Evolutionary conservation across 106 monocot genomes (phyloP).

Genomic region (Dioscorea dumetorum): DNA sequence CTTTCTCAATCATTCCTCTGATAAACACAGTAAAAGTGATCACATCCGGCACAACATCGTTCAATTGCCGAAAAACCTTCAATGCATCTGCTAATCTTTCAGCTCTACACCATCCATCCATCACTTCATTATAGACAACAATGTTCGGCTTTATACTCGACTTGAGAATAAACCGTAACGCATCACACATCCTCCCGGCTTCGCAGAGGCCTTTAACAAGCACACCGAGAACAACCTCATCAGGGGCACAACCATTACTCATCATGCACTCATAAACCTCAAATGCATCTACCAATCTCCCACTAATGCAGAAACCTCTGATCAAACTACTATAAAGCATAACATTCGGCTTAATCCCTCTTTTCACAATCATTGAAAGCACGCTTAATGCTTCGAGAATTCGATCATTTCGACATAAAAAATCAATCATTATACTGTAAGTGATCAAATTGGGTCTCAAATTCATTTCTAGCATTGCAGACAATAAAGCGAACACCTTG

Average conservation of each 20-base stretch:
- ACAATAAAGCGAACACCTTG: conserved; percentile 24
- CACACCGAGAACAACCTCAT: conserved; percentile 34
- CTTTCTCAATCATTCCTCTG: conserved; percentile 30
- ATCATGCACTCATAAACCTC: conserved; percentile 22
- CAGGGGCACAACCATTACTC: conserved; percentile 12
- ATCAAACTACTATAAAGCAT: conserved; percentile 38
- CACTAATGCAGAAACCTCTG: conserved; percentile 25
- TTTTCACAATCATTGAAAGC: conserved; percentile 34
- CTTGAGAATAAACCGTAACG: conserved; percentile 36
- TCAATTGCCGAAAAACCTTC: conserved; percentile 16
- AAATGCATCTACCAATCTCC: conserved; percentile 31
- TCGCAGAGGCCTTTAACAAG: conserved; percentile 41
- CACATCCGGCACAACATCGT: conserved; percentile 23
- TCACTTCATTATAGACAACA: conserved; percentile 34
- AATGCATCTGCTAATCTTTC: conserved; percentile 22
- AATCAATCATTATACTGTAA: conserved; percentile 42
- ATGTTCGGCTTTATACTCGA: conserved; percentile 13
- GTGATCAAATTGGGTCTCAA: conserved; percentile 35
- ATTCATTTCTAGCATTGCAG: conserved; percentile 27
- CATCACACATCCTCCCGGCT: conserved; percentile 26
- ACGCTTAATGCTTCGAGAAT: conserved; percentile 24
- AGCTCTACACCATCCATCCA: conserved; percentile 43
- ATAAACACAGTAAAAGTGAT: conserved; percentile 39
- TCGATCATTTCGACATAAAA: conserved; percentile 21
- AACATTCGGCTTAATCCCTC: conserved; percentile 29